Percentiles rank a stretch among this genome's conserved stretches.
Conservation (phyloP, 371 early-diverging fungal species). For the Mortierella sp. region DNA sequence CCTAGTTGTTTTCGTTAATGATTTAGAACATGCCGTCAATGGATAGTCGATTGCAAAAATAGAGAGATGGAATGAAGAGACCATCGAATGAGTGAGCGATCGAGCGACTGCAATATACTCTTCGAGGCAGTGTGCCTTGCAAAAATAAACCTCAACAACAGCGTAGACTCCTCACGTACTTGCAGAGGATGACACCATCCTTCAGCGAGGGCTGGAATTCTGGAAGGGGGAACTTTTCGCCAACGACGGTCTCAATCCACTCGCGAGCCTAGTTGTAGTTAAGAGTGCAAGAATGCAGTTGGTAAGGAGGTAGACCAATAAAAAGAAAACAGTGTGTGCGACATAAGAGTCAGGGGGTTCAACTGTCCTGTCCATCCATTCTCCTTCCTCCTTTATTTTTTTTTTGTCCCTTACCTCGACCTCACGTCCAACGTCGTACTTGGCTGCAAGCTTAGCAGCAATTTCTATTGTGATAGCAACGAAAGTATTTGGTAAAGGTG, state of each 20-base stretch:
- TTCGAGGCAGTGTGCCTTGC: neutral
- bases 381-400: neutral
- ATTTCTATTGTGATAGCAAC: slow-evolving; percentile 59
- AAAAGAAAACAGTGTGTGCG: neutral
- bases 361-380: neutral
- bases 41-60: neutral
- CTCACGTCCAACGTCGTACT: slow-evolving; percentile 72
- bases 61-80: neutral
- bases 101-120: neutral
- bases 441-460: slow-evolving; percentile 67
- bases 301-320: neutral
- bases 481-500: neutral
- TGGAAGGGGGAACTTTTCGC: slow-evolving; percentile 62
- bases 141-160: neutral
- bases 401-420: slow-evolving; percentile 36
- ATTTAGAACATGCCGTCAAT: neutral
- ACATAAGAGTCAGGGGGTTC: neutral
- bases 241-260: slow-evolving; percentile 78
- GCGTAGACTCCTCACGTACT: slow-evolving; percentile 58
- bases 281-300: neutral
- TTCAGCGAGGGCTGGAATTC: slow-evolving; percentile 79
- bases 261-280: slow-evolving; percentile 60
- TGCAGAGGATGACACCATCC: slow-evolving; percentile 90
- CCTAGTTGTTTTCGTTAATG: slow-evolving; percentile 39
- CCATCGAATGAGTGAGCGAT: neutral